These are phyloP conservation scores for Leishmania lainsoni DNA, from an alignment of 208 protist genomes.

Conservation along the genomic window DNA sequence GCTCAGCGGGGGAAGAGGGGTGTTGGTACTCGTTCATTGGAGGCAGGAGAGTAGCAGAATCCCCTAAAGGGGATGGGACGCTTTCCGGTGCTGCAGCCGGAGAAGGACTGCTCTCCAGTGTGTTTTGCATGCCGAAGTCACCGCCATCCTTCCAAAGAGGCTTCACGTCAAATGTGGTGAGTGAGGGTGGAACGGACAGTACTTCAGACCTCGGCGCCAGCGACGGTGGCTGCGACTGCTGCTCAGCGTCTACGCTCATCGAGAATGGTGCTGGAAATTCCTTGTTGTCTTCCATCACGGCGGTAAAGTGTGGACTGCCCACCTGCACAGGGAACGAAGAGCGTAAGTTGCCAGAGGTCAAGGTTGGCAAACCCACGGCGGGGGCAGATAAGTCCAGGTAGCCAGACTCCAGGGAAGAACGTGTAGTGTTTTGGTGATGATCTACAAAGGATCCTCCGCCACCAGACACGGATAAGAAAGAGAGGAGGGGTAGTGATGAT, in stretches of 20 bases:
- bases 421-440: background rate
- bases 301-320: slow-evolving; percentile 3
- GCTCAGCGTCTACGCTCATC: background rate
- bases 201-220: background rate
- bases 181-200: background rate
- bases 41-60: background rate
- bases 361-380: slow-evolving; percentile 20
- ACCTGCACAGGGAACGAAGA: slow-evolving; percentile 12
- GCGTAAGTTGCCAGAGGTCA: slow-evolving; percentile 3
- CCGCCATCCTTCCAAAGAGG: slow-evolving; percentile 38
- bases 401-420: slow-evolving; percentile 20
- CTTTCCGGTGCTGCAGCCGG: background rate
- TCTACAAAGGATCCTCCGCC: background rate
- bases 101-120: slow-evolving; percentile 3
- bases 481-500: background rate
- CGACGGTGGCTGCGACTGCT: slow-evolving; percentile 3
- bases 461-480: background rate
- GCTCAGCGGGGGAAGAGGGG: slow-evolving; percentile 16
- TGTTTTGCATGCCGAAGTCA: slow-evolving; percentile 17
- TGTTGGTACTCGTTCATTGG: background rate
- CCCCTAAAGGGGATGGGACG: background rate
- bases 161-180: slow-evolving; percentile 10
- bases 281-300: slow-evolving; percentile 5
- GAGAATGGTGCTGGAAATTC: background rate
- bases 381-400: slow-evolving; percentile 9